These are phyloP conservation scores for Lithohypha guttulata DNA, from an alignment of 2,329 filamentous ascomycete genomes.

Conservation along the genomic window DNA sequence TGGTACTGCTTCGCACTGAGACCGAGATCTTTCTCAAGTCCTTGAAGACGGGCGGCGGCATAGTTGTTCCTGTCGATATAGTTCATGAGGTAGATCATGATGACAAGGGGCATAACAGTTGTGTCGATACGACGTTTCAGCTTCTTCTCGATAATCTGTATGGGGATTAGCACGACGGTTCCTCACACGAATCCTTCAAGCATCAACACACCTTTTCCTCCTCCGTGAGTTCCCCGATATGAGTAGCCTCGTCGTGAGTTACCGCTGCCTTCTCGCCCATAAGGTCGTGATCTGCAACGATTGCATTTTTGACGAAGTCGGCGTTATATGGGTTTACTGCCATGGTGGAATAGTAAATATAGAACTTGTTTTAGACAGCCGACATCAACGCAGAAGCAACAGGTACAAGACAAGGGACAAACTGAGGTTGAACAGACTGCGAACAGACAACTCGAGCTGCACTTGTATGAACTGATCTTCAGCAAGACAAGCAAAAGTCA, in stretches of 20 bases:
- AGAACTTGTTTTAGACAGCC: neutral
- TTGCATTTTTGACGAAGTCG: too few relatives aligned
- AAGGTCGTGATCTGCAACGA: slow-evolving; percentile 15
- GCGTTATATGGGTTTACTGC: neutral
- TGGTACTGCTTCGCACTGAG: slow-evolving; percentile 30
- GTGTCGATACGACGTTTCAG: slow-evolving; percentile 30
- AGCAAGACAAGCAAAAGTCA: too few relatives aligned
- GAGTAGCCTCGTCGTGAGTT: slow-evolving; percentile 17
- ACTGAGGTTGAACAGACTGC: too few relatives aligned
- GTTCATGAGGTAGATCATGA: slow-evolving; percentile 46
- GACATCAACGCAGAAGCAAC: too few relatives aligned
- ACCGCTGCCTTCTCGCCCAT: slow-evolving; percentile 16
- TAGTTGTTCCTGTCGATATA: slow-evolving; percentile 41
- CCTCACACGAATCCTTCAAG: neutral
- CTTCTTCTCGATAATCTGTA: slow-evolving; percentile 26
- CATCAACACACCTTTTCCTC: slow-evolving; percentile 26
- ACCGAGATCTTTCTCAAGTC: slow-evolving; percentile 29
- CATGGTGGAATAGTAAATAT: neutral
- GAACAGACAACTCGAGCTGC: too few relatives aligned
- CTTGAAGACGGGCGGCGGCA: slow-evolving; percentile 35
- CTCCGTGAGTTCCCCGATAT: slow-evolving; percentile 20
- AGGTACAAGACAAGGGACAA: too few relatives aligned
- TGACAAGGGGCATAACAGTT: slow-evolving; percentile 32
- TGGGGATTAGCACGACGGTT: neutral
- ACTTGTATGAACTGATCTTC: too few relatives aligned